A percentile compares a stretch with the other conserved stretches of the same genome.
These are phyloP conservation scores for Butyriboletus loyo DNA, from an alignment of 768 basidiomycete genomes.

Conservation along the genomic window DNA sequence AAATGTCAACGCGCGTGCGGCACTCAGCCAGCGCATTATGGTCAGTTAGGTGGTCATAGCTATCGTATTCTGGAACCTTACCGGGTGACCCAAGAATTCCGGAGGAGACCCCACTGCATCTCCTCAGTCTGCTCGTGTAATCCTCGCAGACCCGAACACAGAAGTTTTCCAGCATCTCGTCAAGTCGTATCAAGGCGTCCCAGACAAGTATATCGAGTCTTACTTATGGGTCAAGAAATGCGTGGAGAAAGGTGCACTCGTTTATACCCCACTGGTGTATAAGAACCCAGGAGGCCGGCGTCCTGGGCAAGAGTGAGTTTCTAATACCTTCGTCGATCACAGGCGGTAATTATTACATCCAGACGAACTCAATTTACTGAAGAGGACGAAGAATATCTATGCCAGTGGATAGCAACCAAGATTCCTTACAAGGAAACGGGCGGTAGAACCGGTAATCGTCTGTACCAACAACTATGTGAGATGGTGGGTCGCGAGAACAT, in stretches of 20 bases:
- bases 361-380: slow-evolving; percentile 79
- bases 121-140: slow-evolving; percentile 67
- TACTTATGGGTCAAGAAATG: slow-evolving; percentile 85
- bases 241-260: slow-evolving; percentile 60
- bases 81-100: slow-evolving; percentile 54
- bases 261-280: slow-evolving; percentile 74
- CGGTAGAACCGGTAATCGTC: slow-evolving; percentile 75
- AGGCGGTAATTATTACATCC: neutral
- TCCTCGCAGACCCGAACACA: slow-evolving; percentile 77
- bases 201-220: slow-evolving; percentile 76
- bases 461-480: slow-evolving; percentile 80
- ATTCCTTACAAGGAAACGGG: slow-evolving; percentile 83
- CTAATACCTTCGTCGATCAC: neutral
- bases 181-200: slow-evolving; percentile 64
- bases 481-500: slow-evolving; percentile 43
- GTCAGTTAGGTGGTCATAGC: slow-evolving; percentile 35
- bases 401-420: slow-evolving; percentile 76
- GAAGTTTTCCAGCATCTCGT: slow-evolving; percentile 73
- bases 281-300: slow-evolving; percentile 82
- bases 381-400: slow-evolving; percentile 72
- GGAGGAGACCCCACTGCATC: slow-evolving; percentile 76
- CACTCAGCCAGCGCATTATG: slow-evolving; percentile 68
- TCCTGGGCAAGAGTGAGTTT: slow-evolving; percentile 73
- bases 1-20: slow-evolving; percentile 67
- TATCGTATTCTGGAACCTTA: neutral